A percentile compares a stretch with the other conserved stretches of the same genome.
phyloP scores from a whole-genome alignment of 805 yeast genomes.

The Sugiyamaella floridensis region DNA sequence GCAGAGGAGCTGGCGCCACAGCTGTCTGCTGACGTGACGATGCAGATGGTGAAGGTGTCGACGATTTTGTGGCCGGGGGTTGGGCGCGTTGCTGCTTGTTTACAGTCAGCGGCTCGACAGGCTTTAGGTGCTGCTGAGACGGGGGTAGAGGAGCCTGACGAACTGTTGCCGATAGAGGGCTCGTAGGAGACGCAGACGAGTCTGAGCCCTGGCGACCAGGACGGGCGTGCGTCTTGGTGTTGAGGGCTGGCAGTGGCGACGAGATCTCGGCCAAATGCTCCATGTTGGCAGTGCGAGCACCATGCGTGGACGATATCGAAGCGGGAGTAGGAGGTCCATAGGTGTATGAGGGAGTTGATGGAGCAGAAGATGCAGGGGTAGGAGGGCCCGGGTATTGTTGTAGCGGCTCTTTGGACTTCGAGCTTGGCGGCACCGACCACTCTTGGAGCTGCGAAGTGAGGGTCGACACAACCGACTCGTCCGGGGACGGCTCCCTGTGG shows the following conservation, averaged over 20 bases:
- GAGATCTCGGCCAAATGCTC: slow-evolving; percentile 22
- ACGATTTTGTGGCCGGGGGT: too few species aligned
- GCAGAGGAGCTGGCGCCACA: slow-evolving; percentile 16
- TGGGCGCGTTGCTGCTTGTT: slow-evolving; percentile 1
- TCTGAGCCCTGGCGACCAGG: not conserved
- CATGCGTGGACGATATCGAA: not conserved
- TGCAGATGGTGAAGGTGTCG: not conserved
- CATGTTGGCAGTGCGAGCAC: slow-evolving; percentile 18
- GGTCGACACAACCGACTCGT: not conserved
- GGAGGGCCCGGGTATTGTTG: not conserved
- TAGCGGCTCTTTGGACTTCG: not conserved
- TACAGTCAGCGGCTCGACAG: slow-evolving; percentile 8
- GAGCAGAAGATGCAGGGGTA: not conserved
- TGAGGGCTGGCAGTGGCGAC: slow-evolving; percentile 8
- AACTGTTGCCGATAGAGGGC: not conserved
- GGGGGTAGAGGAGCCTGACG: slow-evolving; percentile 1
- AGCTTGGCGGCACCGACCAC: slow-evolving; percentile 21
- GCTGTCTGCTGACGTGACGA: not conserved
- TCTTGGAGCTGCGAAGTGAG: slow-evolving; percentile 18
- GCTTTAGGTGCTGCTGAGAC: slow-evolving; percentile 6
- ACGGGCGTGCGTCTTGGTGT: not conserved
- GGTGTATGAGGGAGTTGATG: not conserved
- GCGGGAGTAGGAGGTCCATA: slow-evolving; percentile 1
- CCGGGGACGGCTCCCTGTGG: not conserved
- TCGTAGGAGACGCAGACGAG: not conserved